phyloP scores from a whole-genome alignment of 2,329 filamentous ascomycete genomes.

The Capronia coronata region DNA sequence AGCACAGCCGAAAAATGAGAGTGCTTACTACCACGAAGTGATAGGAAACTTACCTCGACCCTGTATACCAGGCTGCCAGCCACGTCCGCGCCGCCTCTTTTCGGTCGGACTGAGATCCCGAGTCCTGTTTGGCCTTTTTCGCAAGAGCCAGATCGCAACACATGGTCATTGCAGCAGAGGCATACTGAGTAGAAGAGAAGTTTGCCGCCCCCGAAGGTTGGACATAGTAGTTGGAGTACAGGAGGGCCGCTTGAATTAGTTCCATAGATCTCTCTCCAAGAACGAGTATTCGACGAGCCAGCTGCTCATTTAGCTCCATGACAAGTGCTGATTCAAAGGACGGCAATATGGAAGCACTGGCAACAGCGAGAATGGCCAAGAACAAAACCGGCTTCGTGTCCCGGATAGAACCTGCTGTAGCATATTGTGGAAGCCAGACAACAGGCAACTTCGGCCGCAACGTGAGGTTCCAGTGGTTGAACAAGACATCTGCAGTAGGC shows the following conservation, averaged over 20 bases:
- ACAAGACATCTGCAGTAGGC: conserved; percentile 9
- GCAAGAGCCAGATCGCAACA: conserved; percentile 3
- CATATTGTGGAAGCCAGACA: neutral
- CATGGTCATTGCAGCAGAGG: conserved; percentile 8
- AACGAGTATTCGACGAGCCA: conserved; percentile 5
- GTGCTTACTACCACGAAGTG: too few species aligned
- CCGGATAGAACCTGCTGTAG: neutral
- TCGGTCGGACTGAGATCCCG: conserved; percentile 15
- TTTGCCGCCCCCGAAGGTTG: neutral
- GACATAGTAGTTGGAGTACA: conserved; percentile 12
- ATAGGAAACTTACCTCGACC: conserved; percentile 41
- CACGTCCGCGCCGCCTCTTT: conserved; percentile 4
- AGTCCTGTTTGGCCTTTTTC: conserved; percentile 26
- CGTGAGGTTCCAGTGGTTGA: conserved; percentile 6
- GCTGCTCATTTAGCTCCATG: conserved; percentile 7
- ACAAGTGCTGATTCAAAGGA: conserved; percentile 5
- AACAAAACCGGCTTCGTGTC: conserved; percentile 3
- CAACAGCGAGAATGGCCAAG: conserved; percentile 8
- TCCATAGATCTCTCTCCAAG: conserved; percentile 3
- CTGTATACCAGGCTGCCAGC: conserved; percentile 11
- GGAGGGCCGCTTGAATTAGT: conserved; percentile 9
- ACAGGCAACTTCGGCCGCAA: conserved; percentile 10
- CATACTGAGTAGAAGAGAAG: conserved; percentile 2
- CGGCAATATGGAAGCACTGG: conserved; percentile 10
- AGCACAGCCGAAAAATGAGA: neutral